Conservation (phyloP, 2,329 filamentous ascomycete genomes). For the Phialophora tarda region DNA sequence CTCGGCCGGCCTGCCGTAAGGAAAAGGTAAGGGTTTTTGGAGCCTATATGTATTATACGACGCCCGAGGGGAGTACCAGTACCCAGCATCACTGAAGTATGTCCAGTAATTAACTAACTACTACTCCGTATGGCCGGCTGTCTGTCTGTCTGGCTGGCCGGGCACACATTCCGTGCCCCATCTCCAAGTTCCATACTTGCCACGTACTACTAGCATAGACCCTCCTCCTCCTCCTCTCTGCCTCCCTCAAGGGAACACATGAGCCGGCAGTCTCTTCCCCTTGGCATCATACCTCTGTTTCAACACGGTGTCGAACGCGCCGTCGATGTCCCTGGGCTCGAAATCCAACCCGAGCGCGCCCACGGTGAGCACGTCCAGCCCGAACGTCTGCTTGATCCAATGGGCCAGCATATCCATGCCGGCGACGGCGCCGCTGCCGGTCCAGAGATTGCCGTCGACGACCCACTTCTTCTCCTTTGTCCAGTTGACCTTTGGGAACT, state of each 20-base stretch:
- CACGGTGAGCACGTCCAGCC: slow-evolving; percentile 26
- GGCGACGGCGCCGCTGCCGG: slow-evolving; percentile 52
- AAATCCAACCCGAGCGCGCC: slow-evolving; percentile 43
- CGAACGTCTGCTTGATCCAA: slow-evolving; percentile 49
- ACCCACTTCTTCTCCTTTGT: slow-evolving; percentile 53
- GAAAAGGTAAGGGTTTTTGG: no score
- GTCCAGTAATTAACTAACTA: background rate
- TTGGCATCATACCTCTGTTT: slow-evolving; percentile 22
- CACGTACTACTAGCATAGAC: background rate
- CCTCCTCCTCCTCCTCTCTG: background rate
- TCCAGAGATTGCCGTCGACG: slow-evolving; percentile 55
- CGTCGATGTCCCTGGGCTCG: slow-evolving; percentile 47
- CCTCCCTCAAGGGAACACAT: slow-evolving; percentile 11
- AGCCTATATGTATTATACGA: no score
- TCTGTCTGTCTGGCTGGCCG: background rate
- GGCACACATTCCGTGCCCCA: background rate
- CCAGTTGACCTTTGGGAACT: slow-evolving; percentile 53
- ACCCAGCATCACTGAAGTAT: background rate
- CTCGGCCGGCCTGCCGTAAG: no score
- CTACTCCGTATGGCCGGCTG: background rate
- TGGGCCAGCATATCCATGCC: slow-evolving; percentile 55
- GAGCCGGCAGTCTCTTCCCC: slow-evolving; percentile 16
- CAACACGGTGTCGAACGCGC: slow-evolving; percentile 18
- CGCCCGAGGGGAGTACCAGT: no score
- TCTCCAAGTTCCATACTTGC: background rate